Percentiles rank a stretch among this genome's conserved stretches.
Conservation (phyloP, 148 eudicot species). For the Camellia granthamiana region DNA sequence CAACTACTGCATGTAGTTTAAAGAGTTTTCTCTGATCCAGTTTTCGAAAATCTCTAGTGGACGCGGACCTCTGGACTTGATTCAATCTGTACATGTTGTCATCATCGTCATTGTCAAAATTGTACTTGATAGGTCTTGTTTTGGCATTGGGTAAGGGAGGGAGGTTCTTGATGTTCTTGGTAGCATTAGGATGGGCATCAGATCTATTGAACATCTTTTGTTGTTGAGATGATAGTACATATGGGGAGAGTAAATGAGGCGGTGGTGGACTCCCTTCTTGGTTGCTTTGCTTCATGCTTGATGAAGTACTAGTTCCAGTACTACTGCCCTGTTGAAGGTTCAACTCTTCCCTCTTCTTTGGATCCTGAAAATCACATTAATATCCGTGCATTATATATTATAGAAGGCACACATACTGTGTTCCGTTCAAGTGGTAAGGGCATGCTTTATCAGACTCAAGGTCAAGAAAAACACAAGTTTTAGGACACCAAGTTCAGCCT, state of each 20-base stretch:
- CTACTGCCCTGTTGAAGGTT: slow-evolving; percentile 14
- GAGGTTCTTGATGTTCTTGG: slow-evolving; percentile 25
- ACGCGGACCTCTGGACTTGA: slow-evolving; percentile 33
- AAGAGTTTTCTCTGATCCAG: slow-evolving; percentile 20
- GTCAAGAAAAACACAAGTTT: too few relatives aligned
- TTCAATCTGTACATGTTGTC: slow-evolving; percentile 16
- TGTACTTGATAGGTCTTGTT: slow-evolving; percentile 10
- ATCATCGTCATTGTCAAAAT: not conserved
- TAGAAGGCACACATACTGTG: too few relatives aligned
- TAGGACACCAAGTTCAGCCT: too few relatives aligned
- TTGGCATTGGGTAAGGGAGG: slow-evolving; percentile 32
- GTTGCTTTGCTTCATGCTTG: slow-evolving; percentile 10
- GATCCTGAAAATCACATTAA: slow-evolving; percentile 22
- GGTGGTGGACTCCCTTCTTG: slow-evolving; percentile 5
- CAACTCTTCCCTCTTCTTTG: slow-evolving; percentile 17
- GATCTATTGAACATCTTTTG: slow-evolving; percentile 6
- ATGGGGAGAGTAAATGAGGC: not conserved
- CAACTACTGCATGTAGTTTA: slow-evolving; percentile 15
- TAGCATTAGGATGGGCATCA: slow-evolving; percentile 25
- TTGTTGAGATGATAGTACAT: not conserved
- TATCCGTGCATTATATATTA: too few relatives aligned
- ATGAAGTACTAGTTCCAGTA: slow-evolving; percentile 22
- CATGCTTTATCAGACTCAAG: too few relatives aligned
- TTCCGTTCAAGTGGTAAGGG: too few relatives aligned
- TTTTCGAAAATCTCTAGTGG: slow-evolving; percentile 36